Base-by-base conservation (phyloP, 768 basidiomycete species). In the Psilocybe sp. region DNA sequence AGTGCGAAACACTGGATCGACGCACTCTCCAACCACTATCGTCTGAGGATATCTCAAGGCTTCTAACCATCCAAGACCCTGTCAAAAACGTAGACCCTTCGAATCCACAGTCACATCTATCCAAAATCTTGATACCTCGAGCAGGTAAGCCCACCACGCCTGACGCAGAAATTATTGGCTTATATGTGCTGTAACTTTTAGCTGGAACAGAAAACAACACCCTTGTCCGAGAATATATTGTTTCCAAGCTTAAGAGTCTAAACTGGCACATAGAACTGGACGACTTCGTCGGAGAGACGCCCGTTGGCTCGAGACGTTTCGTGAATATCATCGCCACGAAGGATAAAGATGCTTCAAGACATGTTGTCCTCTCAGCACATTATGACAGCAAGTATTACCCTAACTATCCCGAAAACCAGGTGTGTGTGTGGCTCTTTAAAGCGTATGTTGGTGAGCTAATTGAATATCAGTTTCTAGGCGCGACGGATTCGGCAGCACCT, bases 311-410 rank as follows among this genome's bases (percentile, higher is more conserved):
- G 31, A 90, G 81, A 59, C 71, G 73, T 35, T 96, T 99, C 64
- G 85, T 83, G 12, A 99, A 99, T 69, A 75, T 98, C 44, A 86
- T 98, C 55, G 96, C 93, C 31, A 98, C 97, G 10, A 97, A 97
- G 64, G 88, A 98, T 63, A 89, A 90, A n/a, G 65, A 70, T 14
- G 95, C 97, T 0, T 71, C 85, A 1, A 70, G 90, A 40, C 84
- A 91, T 53, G 76, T 99, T 32, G 76, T 96, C 13, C 65, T 99
- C n/a, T 76, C 97, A 5, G 97, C 95, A 5, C 95, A 98, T 63
- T 93, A 85, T 58, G 95, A 98, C 65, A 92, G 89, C 69, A 97
- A 97, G 71, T 95, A 82, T 69, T 94, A 87, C 57, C 71, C 84
- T 0, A 66, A 64, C 1, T 85, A 76, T 52, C 89, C 91, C 4